phyloP scores from a whole-genome alignment of 208 protist genomes.

The Acanthamoeba healyi region DNA sequence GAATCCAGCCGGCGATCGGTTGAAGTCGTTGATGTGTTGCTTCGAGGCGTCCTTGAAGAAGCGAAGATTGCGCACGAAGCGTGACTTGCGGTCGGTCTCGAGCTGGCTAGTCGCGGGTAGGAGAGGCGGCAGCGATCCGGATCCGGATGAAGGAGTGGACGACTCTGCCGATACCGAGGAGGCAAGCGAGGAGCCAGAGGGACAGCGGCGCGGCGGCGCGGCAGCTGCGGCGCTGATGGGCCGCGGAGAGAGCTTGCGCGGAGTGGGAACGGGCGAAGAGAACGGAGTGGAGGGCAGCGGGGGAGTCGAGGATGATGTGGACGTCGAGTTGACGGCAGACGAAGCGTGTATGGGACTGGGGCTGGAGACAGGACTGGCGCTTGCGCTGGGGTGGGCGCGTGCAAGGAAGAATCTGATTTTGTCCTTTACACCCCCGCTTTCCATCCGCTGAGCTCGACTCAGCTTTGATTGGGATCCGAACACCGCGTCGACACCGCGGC shows the following conservation, averaged over 20 bases:
- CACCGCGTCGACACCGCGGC: background rate
- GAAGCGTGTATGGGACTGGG: background rate
- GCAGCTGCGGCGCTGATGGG: background rate
- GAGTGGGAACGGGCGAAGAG: background rate
- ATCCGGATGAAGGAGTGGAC: background rate
- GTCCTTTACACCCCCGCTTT: constrained; percentile 61
- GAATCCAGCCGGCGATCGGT: background rate
- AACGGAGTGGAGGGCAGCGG: background rate
- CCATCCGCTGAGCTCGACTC: constrained; percentile 4
- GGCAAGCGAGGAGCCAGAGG: background rate
- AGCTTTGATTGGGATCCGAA: background rate
- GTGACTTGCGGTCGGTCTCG: constrained; percentile 36
- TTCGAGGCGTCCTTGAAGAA: constrained; percentile 61
- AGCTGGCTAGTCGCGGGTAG: background rate
- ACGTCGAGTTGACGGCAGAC: background rate
- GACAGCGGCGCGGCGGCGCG: background rate
- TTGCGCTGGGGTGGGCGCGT: background rate
- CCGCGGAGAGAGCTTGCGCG: background rate
- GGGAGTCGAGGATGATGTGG: background rate
- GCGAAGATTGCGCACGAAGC: constrained; percentile 42
- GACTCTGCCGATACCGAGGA: background rate
- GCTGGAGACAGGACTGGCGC: background rate
- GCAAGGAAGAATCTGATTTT: constrained; percentile 54
- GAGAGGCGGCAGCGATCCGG: background rate
- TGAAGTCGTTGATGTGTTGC: constrained; percentile 51